Evolutionary conservation across 139 green algal genomes (phyloP).

Genomic region (Axilococcus clingmanii): DNA sequence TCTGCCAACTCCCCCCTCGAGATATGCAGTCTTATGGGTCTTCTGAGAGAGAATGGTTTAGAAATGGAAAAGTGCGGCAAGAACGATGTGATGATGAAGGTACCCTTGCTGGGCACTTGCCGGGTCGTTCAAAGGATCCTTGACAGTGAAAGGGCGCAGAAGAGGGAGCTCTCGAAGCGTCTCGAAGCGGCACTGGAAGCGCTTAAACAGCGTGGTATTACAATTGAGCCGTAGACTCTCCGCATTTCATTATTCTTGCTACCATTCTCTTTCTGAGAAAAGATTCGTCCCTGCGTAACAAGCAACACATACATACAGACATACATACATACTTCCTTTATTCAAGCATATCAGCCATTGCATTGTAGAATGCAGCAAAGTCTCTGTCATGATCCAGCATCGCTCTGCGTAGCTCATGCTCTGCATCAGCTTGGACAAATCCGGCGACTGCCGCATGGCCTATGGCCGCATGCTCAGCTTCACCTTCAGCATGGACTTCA

Average conservation of each 20-base stretch:
- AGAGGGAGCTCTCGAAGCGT: no score
- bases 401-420: conserved; percentile 45
- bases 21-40: neutral
- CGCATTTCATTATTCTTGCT: no score
- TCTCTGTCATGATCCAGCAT: conserved; percentile 84
- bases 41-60: neutral
- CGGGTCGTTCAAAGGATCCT: conserved; percentile 8
- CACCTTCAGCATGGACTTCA: conserved; percentile 80
- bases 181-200: no score
- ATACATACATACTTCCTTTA: conserved; percentile 8
- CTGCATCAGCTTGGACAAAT: conserved; percentile 47
- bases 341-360: conserved; percentile 67
- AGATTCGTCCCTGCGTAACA: no score
- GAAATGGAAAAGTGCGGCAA: neutral
- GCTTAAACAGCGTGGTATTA: no score
- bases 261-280: no score
- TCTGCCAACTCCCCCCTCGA: neutral
- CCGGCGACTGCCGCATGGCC: conserved; percentile 75
- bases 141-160: conserved; percentile 4
- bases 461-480: conserved; percentile 86
- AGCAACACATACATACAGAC: no score
- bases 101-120: conserved; percentile 11
- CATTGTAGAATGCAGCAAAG: conserved; percentile 88
- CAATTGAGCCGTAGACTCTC: no score
- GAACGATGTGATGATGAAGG: conserved; percentile 15